These are phyloP conservation scores for Phytophthora constricta DNA, from an alignment of 352 stramenopile species.

Conservation along the genomic window DNA sequence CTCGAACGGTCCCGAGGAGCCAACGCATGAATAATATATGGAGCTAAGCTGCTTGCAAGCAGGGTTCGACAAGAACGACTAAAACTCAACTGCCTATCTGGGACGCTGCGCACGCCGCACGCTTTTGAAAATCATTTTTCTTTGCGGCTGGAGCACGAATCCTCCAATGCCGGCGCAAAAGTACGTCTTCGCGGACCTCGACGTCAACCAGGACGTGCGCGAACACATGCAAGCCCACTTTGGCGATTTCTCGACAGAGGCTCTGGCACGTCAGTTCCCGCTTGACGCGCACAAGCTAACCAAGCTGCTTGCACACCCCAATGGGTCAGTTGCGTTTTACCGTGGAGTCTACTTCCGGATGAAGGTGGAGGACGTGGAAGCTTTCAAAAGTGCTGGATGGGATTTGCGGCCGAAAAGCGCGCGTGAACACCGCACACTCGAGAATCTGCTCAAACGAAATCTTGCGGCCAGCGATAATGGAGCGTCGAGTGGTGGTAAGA, in stretches of 20 bases:
- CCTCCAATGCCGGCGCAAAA: no score
- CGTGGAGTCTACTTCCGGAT: slow-evolving; percentile 24
- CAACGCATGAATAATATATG: no score
- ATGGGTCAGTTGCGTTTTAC: slow-evolving; percentile 11
- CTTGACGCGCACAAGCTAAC: slow-evolving; percentile 27
- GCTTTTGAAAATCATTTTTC: no score
- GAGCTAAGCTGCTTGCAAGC: no score
- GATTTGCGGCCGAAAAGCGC: slow-evolving; percentile 29
- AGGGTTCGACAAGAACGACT: no score
- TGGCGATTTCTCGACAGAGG: not conserved
- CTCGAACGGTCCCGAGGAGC: no score
- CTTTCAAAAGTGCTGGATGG: slow-evolving; percentile 26
- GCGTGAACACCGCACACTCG: slow-evolving; percentile 26
- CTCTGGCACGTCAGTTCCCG: slow-evolving; percentile 5
- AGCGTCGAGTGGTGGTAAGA: not conserved
- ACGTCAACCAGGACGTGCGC: no score
- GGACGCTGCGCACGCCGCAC: no score
- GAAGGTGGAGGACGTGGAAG: slow-evolving; percentile 23
- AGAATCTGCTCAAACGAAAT: slow-evolving; percentile 23
- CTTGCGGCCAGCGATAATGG: not conserved
- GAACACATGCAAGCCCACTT: no score
- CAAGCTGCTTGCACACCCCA: slow-evolving; percentile 9
- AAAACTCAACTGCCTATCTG: no score
- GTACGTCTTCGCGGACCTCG: no score
- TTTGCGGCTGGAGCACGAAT: no score